These are phyloP conservation scores for Phytophthora rubi DNA, from an alignment of 352 stramenopile genomes.

Conservation along the genomic window DNA sequence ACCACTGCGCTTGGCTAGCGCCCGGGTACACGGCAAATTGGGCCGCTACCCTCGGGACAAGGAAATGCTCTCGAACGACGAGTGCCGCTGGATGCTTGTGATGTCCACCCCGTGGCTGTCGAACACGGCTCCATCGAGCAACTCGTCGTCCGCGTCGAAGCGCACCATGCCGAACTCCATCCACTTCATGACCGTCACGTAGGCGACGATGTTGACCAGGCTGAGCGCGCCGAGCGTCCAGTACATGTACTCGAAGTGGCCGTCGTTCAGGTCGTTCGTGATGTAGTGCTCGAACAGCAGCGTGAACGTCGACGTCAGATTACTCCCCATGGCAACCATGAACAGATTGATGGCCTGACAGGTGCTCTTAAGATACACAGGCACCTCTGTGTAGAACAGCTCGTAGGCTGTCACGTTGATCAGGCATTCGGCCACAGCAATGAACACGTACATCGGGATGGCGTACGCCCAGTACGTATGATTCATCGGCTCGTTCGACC, in stretches of 20 bases:
- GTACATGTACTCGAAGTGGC: constrained; percentile 92
- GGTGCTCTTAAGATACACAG: constrained; percentile 88
- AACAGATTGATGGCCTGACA: constrained; percentile 90
- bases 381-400: constrained; percentile 89
- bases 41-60: constrained; percentile 45
- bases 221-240: constrained; percentile 79
- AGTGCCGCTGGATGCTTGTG: constrained; percentile 69
- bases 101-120: constrained; percentile 73
- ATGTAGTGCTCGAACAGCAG: constrained; percentile 84
- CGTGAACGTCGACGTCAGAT: constrained; percentile 89
- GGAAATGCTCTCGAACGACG: constrained; percentile 85
- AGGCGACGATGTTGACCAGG: constrained; percentile 75
- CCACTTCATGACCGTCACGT: constrained; percentile 83
- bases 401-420: constrained; percentile 92
- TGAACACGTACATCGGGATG: constrained; percentile 83
- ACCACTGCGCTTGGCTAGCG: constrained; percentile 13
- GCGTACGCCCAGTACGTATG: constrained; percentile 84
- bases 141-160: constrained; percentile 72
- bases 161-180: constrained; percentile 90
- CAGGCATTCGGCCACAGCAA: constrained; percentile 84
- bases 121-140: constrained; percentile 65
- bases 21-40: neutral
- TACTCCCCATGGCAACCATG: constrained; percentile 89
- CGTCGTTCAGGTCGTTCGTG: constrained; percentile 74
- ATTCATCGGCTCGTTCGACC: constrained; percentile 79